Evolutionary conservation across 768 basidiomycete genomes (phyloP), one percentile per base, ranked within the genome.

Genomic region (Cyclocybe cylindracea): DNA sequence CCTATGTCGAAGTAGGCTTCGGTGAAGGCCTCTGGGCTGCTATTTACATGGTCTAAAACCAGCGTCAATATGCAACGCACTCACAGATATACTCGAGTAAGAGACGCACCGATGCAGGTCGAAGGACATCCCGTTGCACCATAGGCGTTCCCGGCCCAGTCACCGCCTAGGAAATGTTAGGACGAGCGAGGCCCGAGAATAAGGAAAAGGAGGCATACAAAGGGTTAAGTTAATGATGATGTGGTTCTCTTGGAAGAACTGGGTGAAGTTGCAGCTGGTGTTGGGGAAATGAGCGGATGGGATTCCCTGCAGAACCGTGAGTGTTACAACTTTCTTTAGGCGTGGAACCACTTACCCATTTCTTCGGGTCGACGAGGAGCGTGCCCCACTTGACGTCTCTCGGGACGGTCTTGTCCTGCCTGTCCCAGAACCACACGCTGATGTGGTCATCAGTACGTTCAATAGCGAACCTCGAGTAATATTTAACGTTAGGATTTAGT

Each of bases 1-100:
- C 77, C 78, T 65, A 91, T 75, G 36, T 87, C 79, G 70, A 87
- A 90, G 70, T 79, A 89, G 1, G 89, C 87, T 11, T 82, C 67
- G n/a, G 57, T 39, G 66, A 89, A 90, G 9, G 81, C 80, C 8
- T 59, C 55, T 0, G 89, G 88, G 64, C 86, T 83, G 58, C 73
- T 74, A 68, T 82, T 77, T 47, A 87, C 85, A 61, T 70, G 83
- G 45, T 80, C 84, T 43, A 33, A 18, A 6, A 10, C 11, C 14
- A 11, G 39, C 14, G 18, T 13, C 43, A 38, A 31, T 31, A 38
- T 38, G 4, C 7, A 7, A n/a, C 31, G 18, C 35, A 7, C 44
- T 35, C 39, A 19, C 13, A 19, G 16, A 10, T n/a, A 42, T n/a
- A 8, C n/a, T 4, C 35, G 18, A 44, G 39, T 4, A 33, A 1